A percentile compares a stretch with the other conserved stretches of the same genome.
These are phyloP conservation scores for Pulicaria dysenterica DNA, from an alignment of 129 eudicot genomes.

Conservation along the genomic window DNA sequence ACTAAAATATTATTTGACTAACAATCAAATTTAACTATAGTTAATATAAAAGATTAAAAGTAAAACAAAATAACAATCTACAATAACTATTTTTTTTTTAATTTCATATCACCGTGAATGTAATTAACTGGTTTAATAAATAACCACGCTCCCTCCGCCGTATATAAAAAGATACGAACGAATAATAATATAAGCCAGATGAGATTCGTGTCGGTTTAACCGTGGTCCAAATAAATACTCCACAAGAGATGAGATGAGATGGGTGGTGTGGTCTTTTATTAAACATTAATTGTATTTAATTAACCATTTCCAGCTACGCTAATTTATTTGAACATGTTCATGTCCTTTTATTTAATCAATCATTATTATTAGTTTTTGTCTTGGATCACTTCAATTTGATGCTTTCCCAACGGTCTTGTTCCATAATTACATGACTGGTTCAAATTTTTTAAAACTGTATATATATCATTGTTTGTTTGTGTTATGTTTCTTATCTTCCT, in stretches of 20 bases:
- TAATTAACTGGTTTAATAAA: too few species aligned
- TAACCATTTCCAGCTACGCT: conserved; percentile 5
- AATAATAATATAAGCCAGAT: too few species aligned
- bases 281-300: conserved; percentile 24
- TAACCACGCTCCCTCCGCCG: too few species aligned
- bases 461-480: conserved; percentile 5
- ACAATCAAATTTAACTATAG: too few species aligned
- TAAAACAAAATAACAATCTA: too few species aligned
- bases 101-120: too few species aligned
- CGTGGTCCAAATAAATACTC: background rate
- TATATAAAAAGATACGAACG: too few species aligned
- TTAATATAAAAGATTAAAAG: too few species aligned
- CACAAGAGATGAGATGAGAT: too few species aligned
- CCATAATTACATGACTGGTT: conserved; percentile 30
- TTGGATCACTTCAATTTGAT: conserved; percentile 35
- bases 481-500: conserved; percentile 20
- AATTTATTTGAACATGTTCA: conserved; percentile 22
- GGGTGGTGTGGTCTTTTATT: conserved; percentile 14
- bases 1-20: too few species aligned
- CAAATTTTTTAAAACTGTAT: conserved; percentile 17
- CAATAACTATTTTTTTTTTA: too few species aligned
- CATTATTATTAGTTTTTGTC: conserved; percentile 3
- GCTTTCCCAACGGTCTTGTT: conserved; percentile 40
- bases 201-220: background rate
- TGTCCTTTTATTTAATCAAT: conserved; percentile 32